Base-by-base conservation (phyloP, 2,329 filamentous ascomycete species). In the Aureobasidium subglaciale region DNA sequence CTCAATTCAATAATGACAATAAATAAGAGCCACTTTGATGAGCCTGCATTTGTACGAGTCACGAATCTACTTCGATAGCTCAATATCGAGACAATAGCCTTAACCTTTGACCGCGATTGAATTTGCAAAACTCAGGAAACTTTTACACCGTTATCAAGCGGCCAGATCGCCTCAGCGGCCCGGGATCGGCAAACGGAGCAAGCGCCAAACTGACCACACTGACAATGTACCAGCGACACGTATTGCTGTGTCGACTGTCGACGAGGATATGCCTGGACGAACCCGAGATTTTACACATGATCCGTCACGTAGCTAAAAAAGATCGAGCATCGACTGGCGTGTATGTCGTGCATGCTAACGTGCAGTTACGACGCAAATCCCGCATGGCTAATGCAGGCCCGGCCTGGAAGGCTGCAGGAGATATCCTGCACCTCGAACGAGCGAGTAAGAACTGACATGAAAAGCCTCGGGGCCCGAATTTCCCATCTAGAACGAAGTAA, bases 271-370 rank as follows among this genome's bases (percentile, higher is more conserved):
- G 34, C 32, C 38, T 25, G 4, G 10, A 37, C 16, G 22, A 8
- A 18, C 4, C 22, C 32, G 15, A 50, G 34, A 50, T 22, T 16
- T 4, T 37, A 9, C 46, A 10, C 32, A 37, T 10, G 16, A 25
- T 27, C 22, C 38, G 7, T 29, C n/a, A 34, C 46, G 24, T 29
- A 37, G 34, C 22, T 13, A 38, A 27, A 10, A 24, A 16, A 50
- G 32, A n/a, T n/a, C n/a, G n/a, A n/a, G 13, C 16, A 5, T 22
- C 32, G 22, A 50, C 27, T 16, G 34, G 46, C 32, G 46, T 41
- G 48, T n/a, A 52, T 52, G 48, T 52, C 48, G 25, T 41, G 48
- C 48, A 52, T 41, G 37, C 35, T 30, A 13, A 24, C 48, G 22
- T 30, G 35, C 48, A 41, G 15, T 11, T 27, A 38, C 18, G 27